Evolutionary conservation across 1,284 basidiomycete species (phyloP), one percentile per base, ranked within the genome.

Genomic region (Microbotryum intermedium): DNA sequence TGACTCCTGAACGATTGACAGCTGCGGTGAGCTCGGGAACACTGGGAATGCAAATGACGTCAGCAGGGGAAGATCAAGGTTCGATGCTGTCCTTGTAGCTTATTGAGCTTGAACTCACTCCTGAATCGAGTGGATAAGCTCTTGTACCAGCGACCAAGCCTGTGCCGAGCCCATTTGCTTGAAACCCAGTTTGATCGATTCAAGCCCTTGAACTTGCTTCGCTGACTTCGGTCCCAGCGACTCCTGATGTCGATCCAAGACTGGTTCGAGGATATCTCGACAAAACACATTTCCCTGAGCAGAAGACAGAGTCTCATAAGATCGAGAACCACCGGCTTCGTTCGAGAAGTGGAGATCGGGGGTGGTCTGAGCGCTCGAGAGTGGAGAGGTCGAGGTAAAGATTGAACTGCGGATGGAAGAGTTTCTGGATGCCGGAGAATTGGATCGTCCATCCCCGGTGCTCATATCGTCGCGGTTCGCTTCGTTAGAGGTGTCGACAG

Each of bases 171-270:
- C 50, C 68, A 70, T 7, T 77, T 76, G 72, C 68, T 78, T 16
- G 60, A 69, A 18, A 29, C 29, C 4, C 76, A 77, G 61, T 66
- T 77, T 8, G 53, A 55, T 43, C 65, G 66, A 16, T 77, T 77
- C 66, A 69, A 74, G 59, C 58, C 58, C 20, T 66, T 77, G 7
- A 73, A 76, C 61, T 77, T 75, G 54, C 66, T 78, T 1, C 56
- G 30, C n/a, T 20, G 21, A 23, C 26, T 13, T 26, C 5, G 21
- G 21, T 11, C 46, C 46, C 8, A 26, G 21, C 20, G 26, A 23
- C 21, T 11, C 46, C 11, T 20, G 46, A 26, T 16, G 26, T 11
- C 21, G 21, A 18, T 48, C 46, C 10, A 48, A 11, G 46, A 48
- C n/a, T 11, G 46, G 21, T 20, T 48, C 46, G 46, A 26, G 21